Percentiles rank a stretch among this genome's conserved stretches.
These are phyloP conservation scores for Anthostomella pinea DNA, from an alignment of 2,329 filamentous ascomycete genomes.

Conservation along the genomic window DNA sequence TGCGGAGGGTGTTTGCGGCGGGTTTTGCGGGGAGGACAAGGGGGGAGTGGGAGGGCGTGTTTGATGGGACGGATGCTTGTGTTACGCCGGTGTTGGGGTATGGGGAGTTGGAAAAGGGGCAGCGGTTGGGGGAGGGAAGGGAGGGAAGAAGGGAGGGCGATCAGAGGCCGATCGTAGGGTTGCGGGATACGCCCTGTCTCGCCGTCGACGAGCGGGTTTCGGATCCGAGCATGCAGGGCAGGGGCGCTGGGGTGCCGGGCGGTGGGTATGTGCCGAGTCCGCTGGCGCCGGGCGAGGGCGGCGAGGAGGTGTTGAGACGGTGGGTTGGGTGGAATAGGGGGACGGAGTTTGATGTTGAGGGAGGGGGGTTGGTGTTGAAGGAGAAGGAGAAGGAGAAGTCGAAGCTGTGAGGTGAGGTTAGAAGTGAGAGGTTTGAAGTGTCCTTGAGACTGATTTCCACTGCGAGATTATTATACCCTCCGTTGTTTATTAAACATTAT, in stretches of 20 bases:
- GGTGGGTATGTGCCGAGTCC: constrained; percentile 62
- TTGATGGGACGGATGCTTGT: constrained; percentile 90
- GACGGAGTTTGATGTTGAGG: constrained; percentile 63
- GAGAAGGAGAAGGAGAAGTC: constrained; percentile 41
- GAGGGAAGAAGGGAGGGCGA: constrained; percentile 68
- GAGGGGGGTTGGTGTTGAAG: constrained; percentile 59
- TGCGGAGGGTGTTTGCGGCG: constrained; percentile 58
- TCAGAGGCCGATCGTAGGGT: constrained; percentile 66
- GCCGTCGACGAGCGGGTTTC: constrained; percentile 51
- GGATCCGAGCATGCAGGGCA: constrained; percentile 49
- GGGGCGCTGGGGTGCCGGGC: constrained; percentile 63
- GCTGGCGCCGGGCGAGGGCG: constrained; percentile 67
- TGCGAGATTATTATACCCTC: no score
- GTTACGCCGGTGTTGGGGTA: constrained; percentile 84
- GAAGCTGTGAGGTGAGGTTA: constrained; percentile 36
- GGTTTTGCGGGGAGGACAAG: constrained; percentile 70
- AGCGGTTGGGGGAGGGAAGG: no score
- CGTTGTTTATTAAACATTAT: no score
- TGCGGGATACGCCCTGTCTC: constrained; percentile 67
- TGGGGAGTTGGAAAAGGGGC: constrained; percentile 31
- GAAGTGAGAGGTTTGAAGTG: background rate
- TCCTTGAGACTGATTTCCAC: background rate
- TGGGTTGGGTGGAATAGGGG: constrained; percentile 81
- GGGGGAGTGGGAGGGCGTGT: constrained; percentile 77
- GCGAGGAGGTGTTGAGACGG: constrained; percentile 61